These are phyloP conservation scores for Mycothermus thermophilus DNA, from an alignment of 495 filamentous ascomycete genomes.

Conservation along the genomic window DNA sequence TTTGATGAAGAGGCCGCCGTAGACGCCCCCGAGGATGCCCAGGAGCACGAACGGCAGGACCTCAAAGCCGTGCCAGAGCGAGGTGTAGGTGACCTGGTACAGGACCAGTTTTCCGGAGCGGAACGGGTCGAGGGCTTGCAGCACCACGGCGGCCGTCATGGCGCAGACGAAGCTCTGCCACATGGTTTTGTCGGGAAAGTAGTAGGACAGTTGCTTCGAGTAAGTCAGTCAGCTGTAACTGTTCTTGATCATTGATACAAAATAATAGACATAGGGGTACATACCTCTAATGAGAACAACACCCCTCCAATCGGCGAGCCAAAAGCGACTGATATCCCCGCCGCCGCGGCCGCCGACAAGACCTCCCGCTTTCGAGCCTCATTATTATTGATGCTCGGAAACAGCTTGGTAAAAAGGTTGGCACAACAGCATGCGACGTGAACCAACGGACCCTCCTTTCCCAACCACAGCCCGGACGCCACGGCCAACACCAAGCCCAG, in stretches of 20 bases:
- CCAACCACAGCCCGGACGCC: constrained; percentile 94
- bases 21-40: constrained; percentile 80
- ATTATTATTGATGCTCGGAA: constrained; percentile 68
- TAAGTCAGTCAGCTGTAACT: too few species aligned
- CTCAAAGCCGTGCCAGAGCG: constrained; percentile 90
- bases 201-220: constrained; percentile 79
- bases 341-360: constrained; percentile 84
- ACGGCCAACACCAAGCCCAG: constrained; percentile 85
- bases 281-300: constrained; percentile 77
- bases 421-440: constrained; percentile 98
- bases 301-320: constrained; percentile 92
- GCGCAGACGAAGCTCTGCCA: constrained; percentile 99
- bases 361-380: constrained; percentile 95
- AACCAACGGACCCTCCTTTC: constrained; percentile 92
- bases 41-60: constrained; percentile 77
- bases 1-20: constrained; percentile 89
- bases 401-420: constrained; percentile 87
- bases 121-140: constrained; percentile 90
- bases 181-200: constrained; percentile 99
- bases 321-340: constrained; percentile 94
- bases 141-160: constrained; percentile 87
- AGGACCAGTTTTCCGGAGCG: constrained; percentile 90
- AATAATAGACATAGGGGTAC: constrained; percentile 1
- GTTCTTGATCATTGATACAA: too few species aligned
- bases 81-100: constrained; percentile 90